A percentile compares a stretch with the other conserved stretches of the same genome.
phyloP scores from a whole-genome alignment of 2,329 filamentous ascomycete genomes.

The Chrysoporthe deuterocubensis region DNA sequence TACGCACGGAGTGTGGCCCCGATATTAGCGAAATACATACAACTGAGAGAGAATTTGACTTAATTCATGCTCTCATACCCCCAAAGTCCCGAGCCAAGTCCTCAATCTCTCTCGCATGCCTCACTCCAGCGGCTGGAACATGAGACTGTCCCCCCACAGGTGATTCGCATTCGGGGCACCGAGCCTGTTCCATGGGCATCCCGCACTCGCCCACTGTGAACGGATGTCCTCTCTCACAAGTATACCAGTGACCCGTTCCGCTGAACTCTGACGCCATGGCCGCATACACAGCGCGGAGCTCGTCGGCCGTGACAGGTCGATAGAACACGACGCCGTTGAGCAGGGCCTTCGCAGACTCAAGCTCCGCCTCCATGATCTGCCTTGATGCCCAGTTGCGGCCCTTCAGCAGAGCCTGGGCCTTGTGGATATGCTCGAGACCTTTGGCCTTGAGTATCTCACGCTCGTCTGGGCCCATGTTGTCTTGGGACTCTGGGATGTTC shows the following conservation, averaged over 20 bases:
- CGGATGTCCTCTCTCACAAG: slow-evolving; percentile 59
- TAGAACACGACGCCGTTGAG: slow-evolving; percentile 54
- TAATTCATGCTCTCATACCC: not conserved
- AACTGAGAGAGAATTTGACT: too few relatives aligned
- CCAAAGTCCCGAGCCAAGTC: slow-evolving; percentile 25
- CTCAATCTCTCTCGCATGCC: slow-evolving; percentile 54
- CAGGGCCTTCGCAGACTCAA: slow-evolving; percentile 51
- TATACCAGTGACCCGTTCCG: slow-evolving; percentile 66
- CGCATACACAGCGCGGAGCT: slow-evolving; percentile 53
- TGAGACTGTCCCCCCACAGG: slow-evolving; percentile 60
- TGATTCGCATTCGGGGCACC: slow-evolving; percentile 66
- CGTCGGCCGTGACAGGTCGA: slow-evolving; percentile 50
- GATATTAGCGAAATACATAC: too few relatives aligned
- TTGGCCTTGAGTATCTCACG: not conserved
- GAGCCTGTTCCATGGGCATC: slow-evolving; percentile 63
- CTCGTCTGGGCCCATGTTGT: not conserved
- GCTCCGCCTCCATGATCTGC: slow-evolving; percentile 45
- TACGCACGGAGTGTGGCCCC: too few relatives aligned
- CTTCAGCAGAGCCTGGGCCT: slow-evolving; percentile 32
- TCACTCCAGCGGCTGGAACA: slow-evolving; percentile 53
- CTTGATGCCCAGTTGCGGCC: slow-evolving; percentile 34
- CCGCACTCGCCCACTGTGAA: slow-evolving; percentile 71
- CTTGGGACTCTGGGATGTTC: not conserved
- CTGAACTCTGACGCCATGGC: slow-evolving; percentile 57
- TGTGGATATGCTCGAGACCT: slow-evolving; percentile 30